Evolutionary conservation across 257 asterid genomes (phyloP).

Genomic region (Asclepias syriaca): DNA sequence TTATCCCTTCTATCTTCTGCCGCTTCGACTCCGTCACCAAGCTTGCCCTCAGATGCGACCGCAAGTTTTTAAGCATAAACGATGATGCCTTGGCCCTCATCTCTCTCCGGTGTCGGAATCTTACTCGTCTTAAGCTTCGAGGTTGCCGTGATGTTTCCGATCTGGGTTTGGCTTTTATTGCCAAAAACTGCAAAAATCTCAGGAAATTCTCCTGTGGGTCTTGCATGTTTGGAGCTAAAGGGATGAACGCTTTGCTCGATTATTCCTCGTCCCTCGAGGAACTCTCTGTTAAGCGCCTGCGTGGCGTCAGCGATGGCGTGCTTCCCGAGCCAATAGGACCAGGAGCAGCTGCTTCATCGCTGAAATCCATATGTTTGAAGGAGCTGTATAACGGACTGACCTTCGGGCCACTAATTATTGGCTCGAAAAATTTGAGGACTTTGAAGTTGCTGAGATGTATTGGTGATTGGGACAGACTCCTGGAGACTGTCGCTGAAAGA

Average conservation of each 20-base stretch:
- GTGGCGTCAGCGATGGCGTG: constrained; percentile 55
- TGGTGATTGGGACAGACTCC: constrained; percentile 77
- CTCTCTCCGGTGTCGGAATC: constrained; percentile 47
- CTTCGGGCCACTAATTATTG: constrained; percentile 58
- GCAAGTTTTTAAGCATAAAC: constrained; percentile 51
- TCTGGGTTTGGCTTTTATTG: constrained; percentile 58
- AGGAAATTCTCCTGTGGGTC: constrained; percentile 71
- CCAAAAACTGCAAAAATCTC: constrained; percentile 48
- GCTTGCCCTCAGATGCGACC: constrained; percentile 71
- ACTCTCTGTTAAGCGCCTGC: constrained; percentile 63
- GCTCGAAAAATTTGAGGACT: constrained; percentile 55
- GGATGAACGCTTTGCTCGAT: constrained; percentile 69
- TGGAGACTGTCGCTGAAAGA: constrained; percentile 44
- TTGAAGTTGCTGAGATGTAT: constrained; percentile 63
- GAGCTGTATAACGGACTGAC: constrained; percentile 71
- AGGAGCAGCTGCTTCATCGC: constrained; percentile 48
- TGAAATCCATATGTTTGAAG: constrained; percentile 65
- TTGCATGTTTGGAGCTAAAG: constrained; percentile 77
- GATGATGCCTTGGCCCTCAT: constrained; percentile 52
- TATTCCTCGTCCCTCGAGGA: constrained; percentile 65
- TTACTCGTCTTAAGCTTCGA: constrained; percentile 66
- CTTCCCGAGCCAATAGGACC: constrained; percentile 61
- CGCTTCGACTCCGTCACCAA: constrained; percentile 69
- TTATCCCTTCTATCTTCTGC: constrained; percentile 42
- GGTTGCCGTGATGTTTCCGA: constrained; percentile 75